These are phyloP conservation scores for Lumnitzera littorea DNA, from an alignment of 345 rosid genomes.

Conservation along the genomic window DNA sequence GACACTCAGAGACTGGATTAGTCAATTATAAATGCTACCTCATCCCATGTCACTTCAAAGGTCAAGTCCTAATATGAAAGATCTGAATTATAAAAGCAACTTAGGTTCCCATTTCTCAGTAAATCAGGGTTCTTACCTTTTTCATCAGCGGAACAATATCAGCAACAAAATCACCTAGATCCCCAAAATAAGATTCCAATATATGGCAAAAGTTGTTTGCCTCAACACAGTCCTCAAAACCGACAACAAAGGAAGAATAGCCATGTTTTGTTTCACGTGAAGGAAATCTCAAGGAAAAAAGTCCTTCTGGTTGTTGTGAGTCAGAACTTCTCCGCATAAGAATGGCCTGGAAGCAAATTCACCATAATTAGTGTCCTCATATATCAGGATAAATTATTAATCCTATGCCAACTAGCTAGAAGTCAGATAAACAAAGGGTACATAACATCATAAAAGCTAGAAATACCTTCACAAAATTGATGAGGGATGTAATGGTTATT, in stretches of 20 bases:
- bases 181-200: conserved; percentile 64
- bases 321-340: conserved; percentile 54
- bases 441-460: too few relatives aligned
- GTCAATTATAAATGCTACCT: too few relatives aligned
- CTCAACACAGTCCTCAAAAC: conserved; percentile 69
- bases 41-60: too few relatives aligned
- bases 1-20: too few relatives aligned
- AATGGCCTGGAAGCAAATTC: conserved; percentile 39
- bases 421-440: too few relatives aligned
- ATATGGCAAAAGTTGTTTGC: conserved; percentile 75
- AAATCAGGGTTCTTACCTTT: conserved; percentile 31
- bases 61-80: too few relatives aligned
- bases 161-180: conserved; percentile 51
- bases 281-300: conserved; percentile 33
- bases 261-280: conserved; percentile 20
- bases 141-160: conserved; percentile 51
- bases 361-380: not conserved
- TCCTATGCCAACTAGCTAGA: too few relatives aligned
- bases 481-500: too few relatives aligned
- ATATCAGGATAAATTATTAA: not conserved
- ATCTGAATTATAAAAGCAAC: too few relatives aligned
- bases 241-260: conserved; percentile 35
- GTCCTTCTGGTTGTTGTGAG: conserved; percentile 39
- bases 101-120: too few relatives aligned
- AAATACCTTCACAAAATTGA: too few relatives aligned